Base-by-base conservation (phyloP, 495 filamentous ascomycete species). In the Xylaria scruposa region DNA sequence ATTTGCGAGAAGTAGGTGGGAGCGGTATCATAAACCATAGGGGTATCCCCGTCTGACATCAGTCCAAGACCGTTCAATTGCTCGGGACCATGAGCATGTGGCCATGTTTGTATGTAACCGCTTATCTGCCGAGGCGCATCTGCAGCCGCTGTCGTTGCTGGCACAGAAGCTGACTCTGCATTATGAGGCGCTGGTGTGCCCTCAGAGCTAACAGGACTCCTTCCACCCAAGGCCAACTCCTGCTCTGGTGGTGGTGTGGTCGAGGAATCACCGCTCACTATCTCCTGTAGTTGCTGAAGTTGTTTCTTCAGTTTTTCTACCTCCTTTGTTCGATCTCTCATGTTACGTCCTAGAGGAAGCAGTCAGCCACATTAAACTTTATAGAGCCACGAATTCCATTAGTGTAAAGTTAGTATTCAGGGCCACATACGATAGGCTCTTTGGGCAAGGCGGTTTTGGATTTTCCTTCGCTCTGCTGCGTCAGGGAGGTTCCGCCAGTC, bases 361-460 rank as follows among this genome's bases (percentile, higher is more conserved):
- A 26, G 67, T 79, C 60, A 79, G 70, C 31, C 19, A 67, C 26
- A 31, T 44, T n/a, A 4, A 49, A 33, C 19, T 70, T 62, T 8
- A 17, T 4, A 63, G 46, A 24, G 4, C 6, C 8, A 40, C 10
- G 4, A n/a, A 63, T 33, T 19, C n/a, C 10, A 33, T 49, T 19
- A 12, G 33, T 26, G 24, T 4, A 49, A 2, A 24, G 44, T n/a
- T 17, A 3, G 40, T 69, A 26, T 33, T 24, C 33, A 33, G 59
- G 21, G 29, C 10, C 1, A 78, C 80, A 73, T 72, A 81, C 80
- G 72, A 68, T 82, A 82, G 71, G 78, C 80, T 38, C 81, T 73
- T 68, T 83, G 81, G n/a, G 81, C 80, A 31, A 82, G 77, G 21
- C 79, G 75, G 63, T 83, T 83, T 63, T 82, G 81, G n/a, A 82